These are phyloP conservation scores for Cucumis cinereus DNA, from an alignment of 306 rosid genomes.

Conservation along the genomic window DNA sequence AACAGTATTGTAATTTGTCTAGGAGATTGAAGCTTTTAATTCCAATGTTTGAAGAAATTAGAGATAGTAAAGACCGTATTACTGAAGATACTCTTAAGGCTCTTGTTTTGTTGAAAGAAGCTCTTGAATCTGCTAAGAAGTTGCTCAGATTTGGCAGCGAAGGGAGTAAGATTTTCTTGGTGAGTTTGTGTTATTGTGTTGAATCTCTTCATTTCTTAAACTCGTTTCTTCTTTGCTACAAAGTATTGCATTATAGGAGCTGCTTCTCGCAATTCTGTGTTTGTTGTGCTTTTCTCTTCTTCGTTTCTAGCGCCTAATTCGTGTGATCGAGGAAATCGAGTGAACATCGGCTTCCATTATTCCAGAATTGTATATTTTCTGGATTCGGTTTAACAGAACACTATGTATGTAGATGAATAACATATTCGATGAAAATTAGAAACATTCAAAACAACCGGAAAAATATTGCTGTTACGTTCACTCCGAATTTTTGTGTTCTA, in stretches of 20 bases:
- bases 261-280: background rate
- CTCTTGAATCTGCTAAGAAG: constrained; percentile 56
- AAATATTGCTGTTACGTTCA: background rate
- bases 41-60: constrained; percentile 89
- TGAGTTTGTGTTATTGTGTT: constrained; percentile 22
- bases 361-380: background rate
- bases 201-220: background rate
- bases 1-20: constrained; percentile 76
- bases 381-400: background rate
- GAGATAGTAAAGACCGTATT: constrained; percentile 36
- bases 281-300: background rate
- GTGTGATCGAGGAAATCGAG: background rate
- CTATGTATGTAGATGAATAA: background rate
- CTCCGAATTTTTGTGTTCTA: background rate
- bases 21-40: constrained; percentile 75
- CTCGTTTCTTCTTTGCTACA: background rate
- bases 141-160: constrained; percentile 72
- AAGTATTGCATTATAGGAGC: background rate
- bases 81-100: constrained; percentile 40
- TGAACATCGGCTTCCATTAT: background rate
- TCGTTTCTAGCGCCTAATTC: background rate
- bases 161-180: constrained; percentile 88
- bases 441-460: background rate
- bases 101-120: constrained; percentile 38
- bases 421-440: background rate